phyloP scores from a whole-genome alignment of 2,329 filamentous ascomycete genomes.

The Eurotiales sp. region DNA sequence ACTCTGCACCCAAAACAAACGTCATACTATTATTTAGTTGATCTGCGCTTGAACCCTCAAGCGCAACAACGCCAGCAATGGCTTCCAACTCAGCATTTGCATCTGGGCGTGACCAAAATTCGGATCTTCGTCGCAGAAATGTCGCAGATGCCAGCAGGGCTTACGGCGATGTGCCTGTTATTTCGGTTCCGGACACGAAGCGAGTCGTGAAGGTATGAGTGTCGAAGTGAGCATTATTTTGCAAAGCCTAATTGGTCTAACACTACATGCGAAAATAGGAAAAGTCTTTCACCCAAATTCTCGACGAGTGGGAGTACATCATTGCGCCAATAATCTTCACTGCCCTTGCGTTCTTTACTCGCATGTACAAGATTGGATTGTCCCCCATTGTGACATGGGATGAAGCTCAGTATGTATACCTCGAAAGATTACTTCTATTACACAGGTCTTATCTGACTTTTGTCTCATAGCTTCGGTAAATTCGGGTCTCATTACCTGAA shows the following conservation, averaged over 20 bases:
- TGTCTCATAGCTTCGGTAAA: conserved; percentile 54
- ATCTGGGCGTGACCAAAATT: conserved; percentile 12
- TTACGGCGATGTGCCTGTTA: conserved; percentile 3
- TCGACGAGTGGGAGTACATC: conserved; percentile 60
- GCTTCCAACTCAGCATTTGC: conserved; percentile 13
- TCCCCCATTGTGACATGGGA: conserved; percentile 73
- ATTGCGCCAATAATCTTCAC: conserved; percentile 64
- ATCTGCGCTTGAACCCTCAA: conserved; percentile 14
- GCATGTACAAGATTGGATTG: conserved; percentile 64
- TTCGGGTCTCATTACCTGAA: conserved; percentile 99
- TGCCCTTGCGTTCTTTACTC: conserved; percentile 60
- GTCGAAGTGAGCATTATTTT: background rate
- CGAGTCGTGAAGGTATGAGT: conserved; percentile 13
- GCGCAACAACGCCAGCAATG: conserved; percentile 12
- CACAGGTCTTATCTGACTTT: background rate
- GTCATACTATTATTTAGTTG: conserved; percentile 14
- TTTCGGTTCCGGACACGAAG: conserved; percentile 9
- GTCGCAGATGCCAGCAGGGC: conserved; percentile 7
- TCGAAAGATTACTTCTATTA: background rate
- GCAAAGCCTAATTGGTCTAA: background rate
- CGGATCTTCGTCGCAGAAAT: conserved; percentile 14
- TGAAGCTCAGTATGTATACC: conserved; percentile 63
- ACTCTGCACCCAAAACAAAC: background rate
- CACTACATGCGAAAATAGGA: conserved; percentile 21
- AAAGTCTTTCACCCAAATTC: conserved; percentile 32